A percentile compares a stretch with the other conserved stretches of the same genome.
Evolutionary conservation across 805 yeast species (phyloP).

Genomic region (Ogataea allantospora): DNA sequence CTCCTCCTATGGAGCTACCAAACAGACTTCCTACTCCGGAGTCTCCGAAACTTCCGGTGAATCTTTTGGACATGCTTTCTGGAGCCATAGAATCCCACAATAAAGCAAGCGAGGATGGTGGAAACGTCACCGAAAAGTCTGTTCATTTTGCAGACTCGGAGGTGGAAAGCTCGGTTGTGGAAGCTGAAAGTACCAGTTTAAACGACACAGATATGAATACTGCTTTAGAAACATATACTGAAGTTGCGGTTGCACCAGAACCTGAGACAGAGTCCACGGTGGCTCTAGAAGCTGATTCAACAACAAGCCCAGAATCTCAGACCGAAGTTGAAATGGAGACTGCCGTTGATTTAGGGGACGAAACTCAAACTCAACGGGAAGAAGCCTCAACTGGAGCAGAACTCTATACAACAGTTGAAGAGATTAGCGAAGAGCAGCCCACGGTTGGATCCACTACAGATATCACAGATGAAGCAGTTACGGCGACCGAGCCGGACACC

Average conservation of each 20-base stretch:
- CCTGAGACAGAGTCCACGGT: background rate
- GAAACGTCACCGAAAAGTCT: conserved; percentile 2
- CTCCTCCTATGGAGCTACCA: conserved; percentile 18
- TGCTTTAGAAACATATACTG: conserved; percentile 1
- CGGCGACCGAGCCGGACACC: background rate
- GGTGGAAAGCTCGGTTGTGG: background rate
- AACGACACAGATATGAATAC: conserved; percentile 1
- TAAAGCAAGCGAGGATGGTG: conserved; percentile 8
- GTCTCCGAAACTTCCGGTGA: conserved; percentile 27
- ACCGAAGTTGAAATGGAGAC: background rate
- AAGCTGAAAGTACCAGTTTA: conserved; percentile 1
- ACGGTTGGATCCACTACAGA: no score
- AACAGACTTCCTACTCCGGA: conserved; percentile 24
- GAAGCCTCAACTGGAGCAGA: background rate
- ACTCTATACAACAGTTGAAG: no score
- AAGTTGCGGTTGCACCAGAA: background rate
- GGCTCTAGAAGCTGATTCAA: background rate
- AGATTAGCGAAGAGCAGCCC: no score
- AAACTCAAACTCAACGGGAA: background rate
- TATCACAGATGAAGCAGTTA: no score
- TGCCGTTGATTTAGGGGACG: background rate
- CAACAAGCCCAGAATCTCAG: background rate
- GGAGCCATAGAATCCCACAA: conserved; percentile 24
- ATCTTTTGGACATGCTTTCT: conserved; percentile 19
- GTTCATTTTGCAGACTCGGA: conserved; percentile 4